Evolutionary conservation across 108 stramenopile genomes (phyloP).

Genomic region (Chaetoceros tenuissimus): DNA sequence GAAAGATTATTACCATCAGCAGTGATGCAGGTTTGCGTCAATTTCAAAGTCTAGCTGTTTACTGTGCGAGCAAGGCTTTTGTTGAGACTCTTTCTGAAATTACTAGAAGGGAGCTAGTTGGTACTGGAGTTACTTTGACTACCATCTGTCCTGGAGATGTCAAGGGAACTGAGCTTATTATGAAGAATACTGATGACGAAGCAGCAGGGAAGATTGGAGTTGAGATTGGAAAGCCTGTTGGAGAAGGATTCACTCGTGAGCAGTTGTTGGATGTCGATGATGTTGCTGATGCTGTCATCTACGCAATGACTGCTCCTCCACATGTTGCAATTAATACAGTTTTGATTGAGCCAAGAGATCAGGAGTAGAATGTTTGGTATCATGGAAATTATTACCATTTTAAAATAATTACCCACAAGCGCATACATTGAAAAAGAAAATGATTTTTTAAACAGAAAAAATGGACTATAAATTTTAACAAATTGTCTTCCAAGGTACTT

Average conservation of each 20-base stretch:
- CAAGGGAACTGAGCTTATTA: slow-evolving; percentile 34
- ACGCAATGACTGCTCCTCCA: slow-evolving; percentile 63
- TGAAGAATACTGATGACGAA: slow-evolving; percentile 35
- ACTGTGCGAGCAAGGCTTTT: slow-evolving; percentile 66
- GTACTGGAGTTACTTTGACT: slow-evolving; percentile 43
- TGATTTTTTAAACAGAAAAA: too few relatives aligned
- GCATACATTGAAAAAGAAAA: too few relatives aligned
- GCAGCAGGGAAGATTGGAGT: slow-evolving; percentile 43
- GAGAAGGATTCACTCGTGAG: slow-evolving; percentile 43
- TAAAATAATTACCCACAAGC: too few relatives aligned
- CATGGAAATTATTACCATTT: too few relatives aligned
- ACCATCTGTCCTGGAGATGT: slow-evolving; percentile 55
- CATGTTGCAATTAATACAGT: slow-evolving; percentile 76
- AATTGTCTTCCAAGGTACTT: too few relatives aligned
- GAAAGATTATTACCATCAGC: slow-evolving; percentile 70
- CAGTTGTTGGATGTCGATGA: slow-evolving; percentile 60
- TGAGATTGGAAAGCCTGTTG: slow-evolving; percentile 38
- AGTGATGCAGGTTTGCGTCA: slow-evolving; percentile 64
- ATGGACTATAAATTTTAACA: too few relatives aligned
- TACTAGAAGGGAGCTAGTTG: slow-evolving; percentile 34
- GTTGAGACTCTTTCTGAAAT: slow-evolving; percentile 51
- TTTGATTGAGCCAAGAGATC: slow-evolving; percentile 63
- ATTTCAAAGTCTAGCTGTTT: slow-evolving; percentile 63
- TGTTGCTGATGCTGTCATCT: slow-evolving; percentile 65
- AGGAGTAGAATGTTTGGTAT: too few relatives aligned